These are phyloP conservation scores for Cocos nucifera DNA, from an alignment of 176 grass and related monocot species.

Conservation along the genomic window DNA sequence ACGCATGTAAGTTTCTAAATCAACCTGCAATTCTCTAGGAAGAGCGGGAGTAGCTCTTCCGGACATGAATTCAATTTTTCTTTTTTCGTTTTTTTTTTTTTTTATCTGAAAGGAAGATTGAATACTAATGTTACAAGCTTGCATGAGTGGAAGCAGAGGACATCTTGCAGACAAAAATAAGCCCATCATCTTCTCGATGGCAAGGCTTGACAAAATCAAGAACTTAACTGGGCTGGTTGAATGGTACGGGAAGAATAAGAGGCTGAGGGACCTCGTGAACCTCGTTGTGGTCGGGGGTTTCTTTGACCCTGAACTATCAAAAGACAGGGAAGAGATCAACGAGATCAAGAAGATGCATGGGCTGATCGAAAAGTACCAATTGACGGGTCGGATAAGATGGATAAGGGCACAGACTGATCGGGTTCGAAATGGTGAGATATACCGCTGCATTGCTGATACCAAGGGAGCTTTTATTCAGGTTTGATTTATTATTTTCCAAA, in stretches of 20 bases:
- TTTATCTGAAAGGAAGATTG: too few relatives aligned
- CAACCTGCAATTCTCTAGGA: too few relatives aligned
- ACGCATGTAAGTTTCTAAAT: constrained; percentile 50
- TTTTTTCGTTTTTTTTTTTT: too few relatives aligned
- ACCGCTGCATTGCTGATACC: constrained; percentile 79
- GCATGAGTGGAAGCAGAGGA: constrained; percentile 39
- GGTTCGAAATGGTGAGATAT: constrained; percentile 75
- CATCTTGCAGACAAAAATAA: constrained; percentile 58
- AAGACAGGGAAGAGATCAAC: constrained; percentile 88
- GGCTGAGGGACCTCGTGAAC: constrained; percentile 69
- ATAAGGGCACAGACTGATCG: constrained; percentile 80
- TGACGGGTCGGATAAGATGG: constrained; percentile 85
- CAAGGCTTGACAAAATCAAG: constrained; percentile 88
- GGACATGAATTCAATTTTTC: too few relatives aligned
- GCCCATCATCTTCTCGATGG: constrained; percentile 94
- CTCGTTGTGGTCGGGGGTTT: constrained; percentile 72
- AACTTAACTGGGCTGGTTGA: constrained; percentile 91
- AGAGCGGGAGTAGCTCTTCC: too few relatives aligned
- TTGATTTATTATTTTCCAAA: background rate
- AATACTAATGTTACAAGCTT: too few relatives aligned
- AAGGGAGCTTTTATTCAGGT: constrained; percentile 97
- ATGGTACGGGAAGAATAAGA: constrained; percentile 87
- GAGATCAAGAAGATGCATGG: constrained; percentile 95
- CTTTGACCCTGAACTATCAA: constrained; percentile 68
- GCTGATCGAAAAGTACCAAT: constrained; percentile 71